Conservation (phyloP, 164 flowering plant genomes). For the Berberis thunbergii region DNA sequence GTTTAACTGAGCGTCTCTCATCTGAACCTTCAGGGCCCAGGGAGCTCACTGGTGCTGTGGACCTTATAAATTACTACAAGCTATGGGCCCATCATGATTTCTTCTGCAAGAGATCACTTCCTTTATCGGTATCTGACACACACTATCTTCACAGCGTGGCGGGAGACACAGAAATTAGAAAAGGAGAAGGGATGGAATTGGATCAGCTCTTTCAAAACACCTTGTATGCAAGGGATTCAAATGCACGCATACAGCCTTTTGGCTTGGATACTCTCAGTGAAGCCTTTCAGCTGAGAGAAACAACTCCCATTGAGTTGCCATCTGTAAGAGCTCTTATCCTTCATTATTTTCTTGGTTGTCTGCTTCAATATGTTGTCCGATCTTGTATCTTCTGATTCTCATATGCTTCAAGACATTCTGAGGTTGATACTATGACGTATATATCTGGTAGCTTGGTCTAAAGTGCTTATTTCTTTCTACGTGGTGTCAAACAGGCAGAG, state of each 20-base stretch:
- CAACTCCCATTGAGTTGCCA: slow-evolving; percentile 52
- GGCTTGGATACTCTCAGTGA: slow-evolving; percentile 57
- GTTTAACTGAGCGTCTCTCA: neutral
- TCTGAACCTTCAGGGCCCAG: slow-evolving; percentile 45
- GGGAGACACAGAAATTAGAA: slow-evolving; percentile 81
- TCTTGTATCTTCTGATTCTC: neutral
- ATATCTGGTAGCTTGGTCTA: neutral
- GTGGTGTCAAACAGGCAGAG: slow-evolving; percentile 37
- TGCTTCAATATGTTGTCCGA: neutral
- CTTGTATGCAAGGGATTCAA: slow-evolving; percentile 34
- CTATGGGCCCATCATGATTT: slow-evolving; percentile 64
- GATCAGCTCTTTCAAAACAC: slow-evolving; percentile 61
- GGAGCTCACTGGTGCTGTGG: slow-evolving; percentile 81
- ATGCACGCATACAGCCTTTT: slow-evolving; percentile 58
- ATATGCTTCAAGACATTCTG: neutral
- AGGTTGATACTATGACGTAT: neutral
- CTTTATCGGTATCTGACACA: slow-evolving; percentile 66
- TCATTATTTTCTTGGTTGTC: neutral
- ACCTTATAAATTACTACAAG: slow-evolving; percentile 73
- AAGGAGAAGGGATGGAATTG: slow-evolving; percentile 90
- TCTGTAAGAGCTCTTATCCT: slow-evolving; percentile 35
- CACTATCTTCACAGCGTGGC: slow-evolving; percentile 82
- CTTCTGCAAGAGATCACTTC: slow-evolving; percentile 79
- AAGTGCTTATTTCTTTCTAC: neutral
- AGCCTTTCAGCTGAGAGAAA: slow-evolving; percentile 69